Conservation (phyloP, 192 early-diverging fungal genomes). For the Helicostylum pulchrum region DNA sequence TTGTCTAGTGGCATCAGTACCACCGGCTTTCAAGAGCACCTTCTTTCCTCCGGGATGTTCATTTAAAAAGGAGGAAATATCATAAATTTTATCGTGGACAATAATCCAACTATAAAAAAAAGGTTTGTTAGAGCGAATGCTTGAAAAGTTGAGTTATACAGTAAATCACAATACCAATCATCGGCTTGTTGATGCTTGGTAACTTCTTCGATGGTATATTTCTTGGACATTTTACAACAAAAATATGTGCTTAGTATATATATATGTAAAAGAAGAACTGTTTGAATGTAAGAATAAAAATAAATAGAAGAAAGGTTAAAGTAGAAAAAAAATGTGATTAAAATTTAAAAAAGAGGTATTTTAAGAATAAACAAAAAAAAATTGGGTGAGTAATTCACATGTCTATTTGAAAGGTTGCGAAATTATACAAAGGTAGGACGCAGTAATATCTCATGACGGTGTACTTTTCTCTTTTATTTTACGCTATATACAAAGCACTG, state of each 20-base stretch:
- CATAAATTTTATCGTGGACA: slow-evolving; percentile 56
- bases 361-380: too few relatives aligned
- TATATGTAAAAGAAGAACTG: too few relatives aligned
- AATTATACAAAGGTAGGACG: too few relatives aligned
- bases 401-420: neutral
- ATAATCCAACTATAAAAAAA: slow-evolving; percentile 49
- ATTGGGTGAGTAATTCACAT: slow-evolving; percentile 12
- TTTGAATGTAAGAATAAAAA: neutral
- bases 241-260: neutral
- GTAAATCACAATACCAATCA: slow-evolving; percentile 24
- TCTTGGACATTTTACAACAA: slow-evolving; percentile 26
- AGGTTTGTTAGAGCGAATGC: too few relatives aligned
- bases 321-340: neutral
- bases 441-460: too few relatives aligned
- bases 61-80: slow-evolving; percentile 53
- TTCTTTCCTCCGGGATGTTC: slow-evolving; percentile 63
- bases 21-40: slow-evolving; percentile 75
- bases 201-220: slow-evolving; percentile 40
- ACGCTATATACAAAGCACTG: too few relatives aligned
- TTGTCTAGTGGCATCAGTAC: slow-evolving; percentile 77
- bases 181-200: slow-evolving; percentile 37
- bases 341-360: neutral
- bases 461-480: too few relatives aligned
- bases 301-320: too few relatives aligned
- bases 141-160: neutral